Evolutionary conservation across 352 stramenopile genomes (phyloP), one percentile per base, ranked within the genome.

Genomic region (Phytophthora podocarpi): DNA sequence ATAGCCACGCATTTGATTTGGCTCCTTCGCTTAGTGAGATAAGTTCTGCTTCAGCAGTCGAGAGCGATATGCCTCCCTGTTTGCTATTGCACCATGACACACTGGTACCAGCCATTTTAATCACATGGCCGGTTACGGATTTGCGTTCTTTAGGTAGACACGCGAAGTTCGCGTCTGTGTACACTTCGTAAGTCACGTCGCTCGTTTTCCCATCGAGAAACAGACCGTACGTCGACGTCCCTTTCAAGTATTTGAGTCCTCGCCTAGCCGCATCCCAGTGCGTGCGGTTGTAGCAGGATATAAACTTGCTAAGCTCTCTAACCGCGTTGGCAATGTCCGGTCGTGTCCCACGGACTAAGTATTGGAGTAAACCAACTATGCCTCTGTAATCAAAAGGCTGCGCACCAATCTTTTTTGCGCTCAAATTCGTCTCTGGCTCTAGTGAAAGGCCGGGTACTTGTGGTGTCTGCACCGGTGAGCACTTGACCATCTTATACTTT

Each of bases 241-340:
- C n/a, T n/a, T n/a, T n/a, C n/a, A n/a, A n/a, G n/a, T n/a, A n/a
- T n/a, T 56, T 60, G 8, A 59, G 66, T 64, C 67, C 49, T 59
- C 59, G 13, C 36, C 40, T 49, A 12, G 60, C 50, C 12, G 60
- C 55, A 34, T 58, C 12, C 50, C 60, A 75, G 34, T 71, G 60
- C 1, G 61, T 72, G n/a, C 16, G 23, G n/a, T 75, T 75, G 51
- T 65, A 76, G 35, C 56, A 76, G 1, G 52, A 68, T n/a, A 68
- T 26, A 45, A 30, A 45, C 37, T 45, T 45, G 20, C 62, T 72
- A 3, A 72, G 35, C 28, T 72, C 62, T 40, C 56, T 57, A 35
- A 72, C 61, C 52, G 35, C 62, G 35, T 76, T 72, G 4, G 62
- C 67, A 49, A 69, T 75, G 31, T 72, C 67, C 8, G 62, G 57